phyloP scores from a whole-genome alignment of 192 early-diverging fungal genomes.

The Podila epicladia region DNA sequence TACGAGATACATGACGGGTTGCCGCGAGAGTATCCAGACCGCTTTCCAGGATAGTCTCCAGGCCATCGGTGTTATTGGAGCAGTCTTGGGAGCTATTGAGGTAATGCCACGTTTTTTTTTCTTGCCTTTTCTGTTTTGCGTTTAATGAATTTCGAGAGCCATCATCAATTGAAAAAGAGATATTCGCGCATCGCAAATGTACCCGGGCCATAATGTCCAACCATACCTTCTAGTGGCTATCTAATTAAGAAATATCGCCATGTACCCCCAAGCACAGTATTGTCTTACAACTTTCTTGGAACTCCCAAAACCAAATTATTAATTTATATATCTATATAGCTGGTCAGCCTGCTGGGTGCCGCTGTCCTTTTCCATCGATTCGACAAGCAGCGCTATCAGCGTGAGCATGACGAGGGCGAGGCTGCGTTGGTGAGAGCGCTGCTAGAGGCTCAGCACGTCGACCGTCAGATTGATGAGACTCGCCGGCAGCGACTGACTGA shows the following conservation, averaged over 20 bases:
- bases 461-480: constrained; percentile 32
- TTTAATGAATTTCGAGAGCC: constrained; percentile 2
- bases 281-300: not conserved
- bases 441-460: constrained; percentile 34
- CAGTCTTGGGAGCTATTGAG: constrained; percentile 52
- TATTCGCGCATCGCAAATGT: no score
- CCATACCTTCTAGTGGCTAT: not conserved
- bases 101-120: constrained; percentile 10
- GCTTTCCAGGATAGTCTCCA: constrained; percentile 51
- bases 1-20: constrained; percentile 27
- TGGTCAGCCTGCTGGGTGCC: constrained; percentile 43
- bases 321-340: constrained; percentile 4
- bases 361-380: constrained; percentile 42
- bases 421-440: constrained; percentile 23
- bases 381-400: constrained; percentile 27
- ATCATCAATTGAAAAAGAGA: no score
- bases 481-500: constrained; percentile 19
- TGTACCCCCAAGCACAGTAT: not conserved
- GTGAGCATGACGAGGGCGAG: constrained; percentile 26
- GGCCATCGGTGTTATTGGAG: constrained; percentile 49
- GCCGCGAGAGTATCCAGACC: constrained; percentile 48
- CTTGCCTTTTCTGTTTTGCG: not conserved
- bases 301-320: no score
- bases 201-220: no score
- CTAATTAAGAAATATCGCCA: not conserved